These are phyloP conservation scores for Curvularia hawaiiensis DNA, from an alignment of 2,329 filamentous ascomycete genomes.

Conservation along the genomic window DNA sequence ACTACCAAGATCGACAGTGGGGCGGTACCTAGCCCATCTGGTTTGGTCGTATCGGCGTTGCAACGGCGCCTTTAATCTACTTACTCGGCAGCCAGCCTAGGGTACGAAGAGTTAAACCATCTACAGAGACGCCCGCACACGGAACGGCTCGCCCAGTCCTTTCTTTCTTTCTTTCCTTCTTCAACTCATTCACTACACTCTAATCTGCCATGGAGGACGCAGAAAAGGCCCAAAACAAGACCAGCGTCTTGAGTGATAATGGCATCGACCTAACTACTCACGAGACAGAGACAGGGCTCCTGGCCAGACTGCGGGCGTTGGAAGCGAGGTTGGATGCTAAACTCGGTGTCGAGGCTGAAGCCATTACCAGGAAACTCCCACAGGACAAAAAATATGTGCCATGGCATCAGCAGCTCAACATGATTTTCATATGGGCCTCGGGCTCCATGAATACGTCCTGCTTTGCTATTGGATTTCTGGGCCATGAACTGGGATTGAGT, in stretches of 20 bases:
- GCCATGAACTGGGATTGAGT: slow-evolving; percentile 55
- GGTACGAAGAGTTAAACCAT: not conserved
- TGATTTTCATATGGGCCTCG: slow-evolving; percentile 54
- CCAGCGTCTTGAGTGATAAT: slow-evolving; percentile 20
- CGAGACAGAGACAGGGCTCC: slow-evolving; percentile 17
- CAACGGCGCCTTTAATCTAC: slow-evolving; percentile 12
- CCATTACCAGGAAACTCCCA: slow-evolving; percentile 32
- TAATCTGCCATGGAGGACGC: slow-evolving; percentile 19
- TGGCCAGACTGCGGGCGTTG: slow-evolving; percentile 25
- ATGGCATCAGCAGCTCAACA: slow-evolving; percentile 36
- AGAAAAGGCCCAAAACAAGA: slow-evolving; percentile 22
- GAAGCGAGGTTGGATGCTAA: slow-evolving; percentile 29
- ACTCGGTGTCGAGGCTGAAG: slow-evolving; percentile 32
- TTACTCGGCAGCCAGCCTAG: not conserved
- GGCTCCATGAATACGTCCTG: slow-evolving; percentile 50
- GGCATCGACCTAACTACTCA: slow-evolving; percentile 4
- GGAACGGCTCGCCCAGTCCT: not conserved
- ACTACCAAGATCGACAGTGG: slow-evolving; percentile 6
- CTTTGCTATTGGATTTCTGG: slow-evolving; percentile 51
- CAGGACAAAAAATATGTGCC: slow-evolving; percentile 35
- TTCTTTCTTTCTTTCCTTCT: not conserved
- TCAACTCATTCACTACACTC: not conserved
- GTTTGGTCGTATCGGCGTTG: slow-evolving; percentile 3
- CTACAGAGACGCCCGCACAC: not conserved
- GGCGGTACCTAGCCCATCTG: slow-evolving; percentile 9